A percentile compares a stretch with the other conserved stretches of the same genome.
These are phyloP conservation scores for Theileria annulata DNA, from an alignment of 169 alveolate species.

Conservation along the genomic window DNA sequence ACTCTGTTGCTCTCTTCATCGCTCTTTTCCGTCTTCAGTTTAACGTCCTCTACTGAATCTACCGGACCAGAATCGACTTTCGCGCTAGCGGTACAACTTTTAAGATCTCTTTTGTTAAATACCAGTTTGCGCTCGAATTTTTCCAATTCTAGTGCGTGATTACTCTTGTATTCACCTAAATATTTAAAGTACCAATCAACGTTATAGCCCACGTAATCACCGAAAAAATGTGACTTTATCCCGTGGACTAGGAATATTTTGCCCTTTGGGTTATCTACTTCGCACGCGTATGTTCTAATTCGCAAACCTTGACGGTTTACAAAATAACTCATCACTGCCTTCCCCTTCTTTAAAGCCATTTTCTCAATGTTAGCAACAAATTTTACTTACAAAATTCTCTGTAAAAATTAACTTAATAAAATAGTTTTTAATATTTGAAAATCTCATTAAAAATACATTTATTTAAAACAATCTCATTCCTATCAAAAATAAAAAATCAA, in stretches of 20 bases:
- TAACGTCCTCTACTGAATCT: background rate
- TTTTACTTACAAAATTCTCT: too few relatives aligned
- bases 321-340: constrained; percentile 60
- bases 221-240: constrained; percentile 62
- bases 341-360: constrained; percentile 37
- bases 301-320: constrained; percentile 61
- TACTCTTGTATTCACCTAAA: constrained; percentile 39
- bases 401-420: background rate
- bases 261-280: constrained; percentile 63
- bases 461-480: background rate
- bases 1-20: constrained; percentile 2
- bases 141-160: constrained; percentile 21
- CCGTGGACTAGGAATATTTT: constrained; percentile 69
- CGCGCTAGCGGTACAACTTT: background rate
- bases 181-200: constrained; percentile 51
- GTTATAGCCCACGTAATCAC: constrained; percentile 70
- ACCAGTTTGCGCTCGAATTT: constrained; percentile 18
- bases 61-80: background rate
- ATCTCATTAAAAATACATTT: background rate
- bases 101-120: background rate
- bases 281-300: constrained; percentile 67
- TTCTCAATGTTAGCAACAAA: background rate
- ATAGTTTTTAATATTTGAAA: background rate
- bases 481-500: background rate
- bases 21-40: background rate